Conservation (phyloP, 2,329 filamentous ascomycete species). For the Fusarium poae region DNA sequence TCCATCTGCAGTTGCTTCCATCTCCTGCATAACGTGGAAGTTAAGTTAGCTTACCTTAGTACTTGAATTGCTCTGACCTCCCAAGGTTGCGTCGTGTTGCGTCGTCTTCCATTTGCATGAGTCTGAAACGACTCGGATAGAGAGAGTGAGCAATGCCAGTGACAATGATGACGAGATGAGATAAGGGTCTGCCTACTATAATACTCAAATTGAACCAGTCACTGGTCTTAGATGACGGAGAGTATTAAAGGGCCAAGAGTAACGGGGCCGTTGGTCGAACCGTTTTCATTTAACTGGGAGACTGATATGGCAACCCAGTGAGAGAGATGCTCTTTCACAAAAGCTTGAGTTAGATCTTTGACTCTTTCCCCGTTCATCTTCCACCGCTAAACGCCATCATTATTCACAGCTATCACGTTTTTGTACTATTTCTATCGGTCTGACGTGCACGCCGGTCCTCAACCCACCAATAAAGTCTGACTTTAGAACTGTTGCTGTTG, state of each 20-base stretch:
- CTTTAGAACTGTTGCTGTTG: constrained; percentile 13
- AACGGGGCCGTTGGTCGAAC: constrained; percentile 39
- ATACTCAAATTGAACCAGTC: constrained; percentile 16
- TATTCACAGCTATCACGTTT: constrained; percentile 9
- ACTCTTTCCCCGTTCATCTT: constrained; percentile 17
- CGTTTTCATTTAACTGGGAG: constrained; percentile 38
- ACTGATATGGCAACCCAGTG: constrained; percentile 20
- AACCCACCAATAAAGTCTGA: constrained; percentile 39
- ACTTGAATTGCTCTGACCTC: constrained; percentile 6
- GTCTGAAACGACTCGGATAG: constrained; percentile 30
- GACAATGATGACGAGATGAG: constrained; percentile 45
- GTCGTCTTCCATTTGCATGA: constrained; percentile 30
- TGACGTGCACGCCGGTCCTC: constrained; percentile 43
- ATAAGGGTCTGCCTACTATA: constrained; percentile 33
- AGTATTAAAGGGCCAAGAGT: constrained; percentile 38
- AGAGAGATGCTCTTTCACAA: constrained; percentile 24
- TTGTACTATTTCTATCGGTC: constrained; percentile 29
- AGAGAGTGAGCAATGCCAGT: constrained; percentile 26
- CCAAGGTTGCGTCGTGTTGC: constrained; percentile 22
- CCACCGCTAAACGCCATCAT: constrained; percentile 22
- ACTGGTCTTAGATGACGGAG: constrained; percentile 18
- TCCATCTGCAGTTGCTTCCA: constrained; percentile 27
- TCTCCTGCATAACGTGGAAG: not conserved
- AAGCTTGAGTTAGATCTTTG: constrained; percentile 4
- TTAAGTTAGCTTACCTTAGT: constrained; percentile 17